These are phyloP conservation scores for Syzygium syzygioides DNA, from an alignment of 441 rosid genomes.

Conservation along the genomic window DNA sequence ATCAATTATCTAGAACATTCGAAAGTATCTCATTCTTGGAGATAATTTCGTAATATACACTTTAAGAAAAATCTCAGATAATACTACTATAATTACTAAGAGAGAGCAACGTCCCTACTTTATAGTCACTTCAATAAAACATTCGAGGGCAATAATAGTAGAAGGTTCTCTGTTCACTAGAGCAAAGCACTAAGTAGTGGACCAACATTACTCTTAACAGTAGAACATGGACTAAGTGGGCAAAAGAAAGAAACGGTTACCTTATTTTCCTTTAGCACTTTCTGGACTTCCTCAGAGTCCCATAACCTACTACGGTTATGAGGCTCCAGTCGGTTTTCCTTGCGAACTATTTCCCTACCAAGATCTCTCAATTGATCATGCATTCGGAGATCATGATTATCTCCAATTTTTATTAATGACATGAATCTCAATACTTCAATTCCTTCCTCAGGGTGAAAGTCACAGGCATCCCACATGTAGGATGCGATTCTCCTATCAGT, in stretches of 20 bases:
- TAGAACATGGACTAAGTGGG: not conserved
- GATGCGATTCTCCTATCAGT: fast-evolving
- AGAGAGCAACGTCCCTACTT: too few relatives aligned
- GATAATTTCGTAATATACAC: too few relatives aligned
- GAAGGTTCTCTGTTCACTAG: not conserved
- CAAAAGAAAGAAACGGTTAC: fast-evolving
- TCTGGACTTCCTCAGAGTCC: fast-evolving
- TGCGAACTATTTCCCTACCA: not conserved
- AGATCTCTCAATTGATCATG: not conserved
- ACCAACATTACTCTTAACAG: fast-evolving
- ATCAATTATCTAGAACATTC: too few relatives aligned
- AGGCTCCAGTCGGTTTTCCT: fast-evolving
- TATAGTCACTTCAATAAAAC: too few relatives aligned
- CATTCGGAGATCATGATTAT: fast-evolving
- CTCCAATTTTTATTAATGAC: not conserved
- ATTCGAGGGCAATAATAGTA: not conserved
- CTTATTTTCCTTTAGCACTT: not conserved
- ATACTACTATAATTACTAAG: too few relatives aligned
- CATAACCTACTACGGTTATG: fast-evolving
- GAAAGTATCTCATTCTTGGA: too few relatives aligned
- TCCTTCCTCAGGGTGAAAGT: fast-evolving
- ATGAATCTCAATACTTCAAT: not conserved
- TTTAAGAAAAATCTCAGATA: too few relatives aligned
- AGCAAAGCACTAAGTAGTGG: not conserved
- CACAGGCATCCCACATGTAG: not conserved